Evolutionary conservation across 768 basidiomycete species (phyloP).

Genomic region (Arthromyces matolae): DNA sequence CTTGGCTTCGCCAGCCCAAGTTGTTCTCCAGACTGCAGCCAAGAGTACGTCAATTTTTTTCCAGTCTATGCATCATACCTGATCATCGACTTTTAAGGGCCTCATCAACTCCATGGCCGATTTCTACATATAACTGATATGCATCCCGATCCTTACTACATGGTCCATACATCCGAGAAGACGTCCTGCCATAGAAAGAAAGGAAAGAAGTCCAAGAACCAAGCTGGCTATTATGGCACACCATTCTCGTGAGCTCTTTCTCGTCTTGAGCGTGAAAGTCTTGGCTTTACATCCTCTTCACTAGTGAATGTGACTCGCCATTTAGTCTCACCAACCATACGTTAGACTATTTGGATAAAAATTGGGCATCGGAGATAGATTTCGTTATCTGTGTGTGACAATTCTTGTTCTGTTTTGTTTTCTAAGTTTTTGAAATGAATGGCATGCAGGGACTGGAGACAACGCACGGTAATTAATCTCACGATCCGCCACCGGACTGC

Average conservation of each 20-base stretch:
- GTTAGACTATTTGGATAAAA: slow-evolving; percentile 71
- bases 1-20: slow-evolving; percentile 37
- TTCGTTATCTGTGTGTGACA: slow-evolving; percentile 75
- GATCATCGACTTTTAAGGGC: slow-evolving; percentile 24
- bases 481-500: not conserved
- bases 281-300: not conserved
- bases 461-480: slow-evolving; percentile 51
- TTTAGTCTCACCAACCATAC: slow-evolving; percentile 76
- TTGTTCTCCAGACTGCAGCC: slow-evolving; percentile 30
- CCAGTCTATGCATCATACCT: too few species aligned
- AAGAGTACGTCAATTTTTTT: slow-evolving; percentile 26
- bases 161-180: slow-evolving; percentile 43
- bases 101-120: slow-evolving; percentile 58
- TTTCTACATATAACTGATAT: slow-evolving; percentile 84
- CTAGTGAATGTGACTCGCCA: slow-evolving; percentile 80
- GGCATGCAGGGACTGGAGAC: slow-evolving; percentile 65
- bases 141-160: slow-evolving; percentile 75
- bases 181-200: slow-evolving; percentile 68
- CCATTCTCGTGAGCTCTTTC: slow-evolving; percentile 54
- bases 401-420: slow-evolving; percentile 4
- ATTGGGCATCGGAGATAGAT: slow-evolving; percentile 83
- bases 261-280: not conserved
- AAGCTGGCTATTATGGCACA: slow-evolving; percentile 62
- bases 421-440: not conserved
- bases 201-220: slow-evolving; percentile 48